phyloP scores from a whole-genome alignment of 73 alveolate species.

The Durusdinium trenchii region DNA sequence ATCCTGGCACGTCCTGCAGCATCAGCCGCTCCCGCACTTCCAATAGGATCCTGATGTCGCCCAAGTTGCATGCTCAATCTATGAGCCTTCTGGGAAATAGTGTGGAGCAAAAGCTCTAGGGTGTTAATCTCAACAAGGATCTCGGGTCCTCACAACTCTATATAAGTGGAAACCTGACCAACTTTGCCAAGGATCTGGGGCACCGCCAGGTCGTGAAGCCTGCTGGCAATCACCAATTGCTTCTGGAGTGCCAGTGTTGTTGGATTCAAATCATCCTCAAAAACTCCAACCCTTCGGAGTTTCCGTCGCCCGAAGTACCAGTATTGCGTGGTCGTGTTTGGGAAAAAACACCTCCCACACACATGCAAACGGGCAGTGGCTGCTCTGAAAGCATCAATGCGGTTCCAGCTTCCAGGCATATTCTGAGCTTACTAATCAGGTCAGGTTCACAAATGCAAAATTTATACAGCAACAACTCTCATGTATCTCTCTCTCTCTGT shows the following conservation, averaged over 20 bases:
- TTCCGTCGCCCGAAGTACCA: too few relatives aligned
- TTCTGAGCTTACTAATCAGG: too few relatives aligned
- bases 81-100: background rate
- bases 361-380: too few relatives aligned
- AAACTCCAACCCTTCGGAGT: background rate
- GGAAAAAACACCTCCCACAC: too few relatives aligned
- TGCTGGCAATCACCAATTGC: conserved; percentile 37
- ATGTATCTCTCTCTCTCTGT: too few relatives aligned
- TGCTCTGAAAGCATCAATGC: too few relatives aligned
- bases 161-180: background rate
- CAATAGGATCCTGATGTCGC: background rate
- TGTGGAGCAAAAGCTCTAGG: background rate
- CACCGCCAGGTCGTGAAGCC: conserved; percentile 28
- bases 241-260: conserved; percentile 45
- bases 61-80: background rate
- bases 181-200: conserved; percentile 2
- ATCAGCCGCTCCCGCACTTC: conserved; percentile 23
- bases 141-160: background rate
- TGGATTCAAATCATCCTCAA: background rate
- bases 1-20: background rate
- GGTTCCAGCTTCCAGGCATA: too few relatives aligned
- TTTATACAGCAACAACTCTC: too few relatives aligned
- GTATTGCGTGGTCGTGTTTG: too few relatives aligned
- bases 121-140: background rate
- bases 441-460: too few relatives aligned